phyloP scores from a whole-genome alignment of 805 yeast species.

The Candida quercuum region DNA sequence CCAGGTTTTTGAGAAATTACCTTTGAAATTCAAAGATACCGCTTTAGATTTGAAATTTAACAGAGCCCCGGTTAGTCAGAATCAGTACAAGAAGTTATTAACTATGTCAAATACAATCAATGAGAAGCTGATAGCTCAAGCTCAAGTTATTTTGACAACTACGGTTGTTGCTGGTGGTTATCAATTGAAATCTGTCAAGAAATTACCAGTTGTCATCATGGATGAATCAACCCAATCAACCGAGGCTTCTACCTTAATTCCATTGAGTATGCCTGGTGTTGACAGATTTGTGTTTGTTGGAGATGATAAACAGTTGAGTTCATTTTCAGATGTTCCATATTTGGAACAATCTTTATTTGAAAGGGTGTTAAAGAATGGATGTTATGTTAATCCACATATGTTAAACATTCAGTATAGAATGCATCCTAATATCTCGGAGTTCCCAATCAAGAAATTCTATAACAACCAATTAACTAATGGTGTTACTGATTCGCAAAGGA shows the following conservation, averaged over 20 bases:
- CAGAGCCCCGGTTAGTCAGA: constrained; percentile 37
- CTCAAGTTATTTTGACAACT: constrained; percentile 67
- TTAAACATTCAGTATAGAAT: constrained; percentile 64
- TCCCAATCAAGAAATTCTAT: constrained; percentile 50
- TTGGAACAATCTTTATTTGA: constrained; percentile 65
- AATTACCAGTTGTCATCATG: constrained; percentile 69
- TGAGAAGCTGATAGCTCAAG: constrained; percentile 51
- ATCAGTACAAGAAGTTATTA: constrained; percentile 45
- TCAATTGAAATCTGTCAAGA: constrained; percentile 51
- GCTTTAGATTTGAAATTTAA: constrained; percentile 38
- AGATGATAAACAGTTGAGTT: constrained; percentile 70
- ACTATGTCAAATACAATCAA: constrained; percentile 39
- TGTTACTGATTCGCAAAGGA: constrained; percentile 46
- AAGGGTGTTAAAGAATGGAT: constrained; percentile 56
- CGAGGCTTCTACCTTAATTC: constrained; percentile 66
- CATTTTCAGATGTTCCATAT: constrained; percentile 64
- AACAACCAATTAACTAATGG: constrained; percentile 50
- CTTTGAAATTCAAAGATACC: constrained; percentile 38
- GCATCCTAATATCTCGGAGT: constrained; percentile 60
- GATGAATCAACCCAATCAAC: constrained; percentile 78
- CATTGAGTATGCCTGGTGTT: constrained; percentile 63
- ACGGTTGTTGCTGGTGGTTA: constrained; percentile 70
- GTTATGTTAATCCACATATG: constrained; percentile 58
- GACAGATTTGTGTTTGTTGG: constrained; percentile 68
- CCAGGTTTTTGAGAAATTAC: constrained; percentile 45